These are phyloP conservation scores for Paulownia fortunei DNA, from an alignment of 257 asterid species.

Conservation along the genomic window DNA sequence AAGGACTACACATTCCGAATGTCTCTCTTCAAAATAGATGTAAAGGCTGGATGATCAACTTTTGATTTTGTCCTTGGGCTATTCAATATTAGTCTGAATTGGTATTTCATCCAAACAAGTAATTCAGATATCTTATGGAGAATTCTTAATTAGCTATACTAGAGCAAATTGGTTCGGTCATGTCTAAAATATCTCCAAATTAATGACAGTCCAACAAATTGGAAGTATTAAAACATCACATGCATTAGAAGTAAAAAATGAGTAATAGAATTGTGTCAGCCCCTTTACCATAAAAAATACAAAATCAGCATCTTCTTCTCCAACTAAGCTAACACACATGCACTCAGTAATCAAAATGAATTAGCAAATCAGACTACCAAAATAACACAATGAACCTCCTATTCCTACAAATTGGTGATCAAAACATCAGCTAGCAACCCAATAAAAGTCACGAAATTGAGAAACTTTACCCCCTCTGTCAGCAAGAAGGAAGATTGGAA, in stretches of 20 bases:
- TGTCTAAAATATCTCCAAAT: neutral
- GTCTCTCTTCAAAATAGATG: too few species aligned
- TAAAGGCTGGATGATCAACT: too few species aligned
- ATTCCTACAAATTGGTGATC: too few species aligned
- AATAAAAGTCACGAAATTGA: neutral
- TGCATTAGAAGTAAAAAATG: too few species aligned
- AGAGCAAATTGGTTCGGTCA: neutral
- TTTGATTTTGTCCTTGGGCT: too few species aligned
- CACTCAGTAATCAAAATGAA: slow-evolving; percentile 12
- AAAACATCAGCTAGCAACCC: neutral
- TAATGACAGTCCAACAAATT: neutral
- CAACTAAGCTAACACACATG: slow-evolving; percentile 1
- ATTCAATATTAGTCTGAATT: slow-evolving; percentile 1
- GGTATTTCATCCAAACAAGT: neutral
- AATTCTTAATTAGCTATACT: neutral
- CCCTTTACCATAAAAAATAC: too few species aligned
- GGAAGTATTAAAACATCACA: neutral
- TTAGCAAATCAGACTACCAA: neutral
- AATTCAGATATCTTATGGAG: too few species aligned
- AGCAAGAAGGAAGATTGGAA: slow-evolving; percentile 82
- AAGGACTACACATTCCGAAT: neutral
- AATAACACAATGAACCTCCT: slow-evolving; percentile 2
- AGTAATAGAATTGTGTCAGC: too few species aligned
- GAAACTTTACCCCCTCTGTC: slow-evolving; percentile 84
- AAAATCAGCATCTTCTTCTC: neutral